Conservation (phyloP, 2,329 filamentous ascomycete genomes). For the Volutella citrinella region DNA sequence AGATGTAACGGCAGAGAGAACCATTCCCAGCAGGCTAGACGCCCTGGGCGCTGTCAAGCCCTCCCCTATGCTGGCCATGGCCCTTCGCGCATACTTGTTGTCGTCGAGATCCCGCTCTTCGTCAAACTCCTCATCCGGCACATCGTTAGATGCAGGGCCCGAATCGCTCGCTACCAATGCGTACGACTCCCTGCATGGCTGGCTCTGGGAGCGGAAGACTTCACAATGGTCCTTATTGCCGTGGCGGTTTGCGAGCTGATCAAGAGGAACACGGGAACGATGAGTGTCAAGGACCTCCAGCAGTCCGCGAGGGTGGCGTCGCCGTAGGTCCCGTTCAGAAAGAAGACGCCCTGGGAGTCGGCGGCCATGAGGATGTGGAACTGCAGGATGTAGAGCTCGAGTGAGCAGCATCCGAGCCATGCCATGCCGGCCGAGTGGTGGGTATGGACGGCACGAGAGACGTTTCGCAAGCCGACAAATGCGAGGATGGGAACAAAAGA, state of each 20-base stretch:
- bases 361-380: conserved; percentile 60
- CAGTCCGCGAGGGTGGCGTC: conserved; percentile 19
- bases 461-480: conserved; percentile 51
- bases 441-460: conserved; percentile 12
- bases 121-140: too few species aligned
- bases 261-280: conserved; percentile 26
- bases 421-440: conserved; percentile 40
- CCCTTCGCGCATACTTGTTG: too few species aligned
- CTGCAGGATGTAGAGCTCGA: conserved; percentile 59
- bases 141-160: too few species aligned
- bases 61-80: too few species aligned
- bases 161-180: too few species aligned
- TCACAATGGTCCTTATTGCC: neutral
- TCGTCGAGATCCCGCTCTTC: too few species aligned
- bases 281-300: conserved; percentile 22
- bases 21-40: too few species aligned
- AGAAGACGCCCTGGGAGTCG: conserved; percentile 47
- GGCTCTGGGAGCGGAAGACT: conserved; percentile 1
- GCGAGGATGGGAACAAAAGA: conserved; percentile 53
- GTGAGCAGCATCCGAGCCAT: conserved; percentile 52
- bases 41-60: too few species aligned
- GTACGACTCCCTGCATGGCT: too few species aligned
- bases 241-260: conserved; percentile 13
- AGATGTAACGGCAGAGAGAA: too few species aligned
- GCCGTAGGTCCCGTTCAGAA: conserved; percentile 17